A percentile compares a stretch with the other conserved stretches of the same genome.
Evolutionary conservation across 2,329 filamentous ascomycete species (phyloP).

Genomic region (Gnomoniopsis smithogilvyi): DNA sequence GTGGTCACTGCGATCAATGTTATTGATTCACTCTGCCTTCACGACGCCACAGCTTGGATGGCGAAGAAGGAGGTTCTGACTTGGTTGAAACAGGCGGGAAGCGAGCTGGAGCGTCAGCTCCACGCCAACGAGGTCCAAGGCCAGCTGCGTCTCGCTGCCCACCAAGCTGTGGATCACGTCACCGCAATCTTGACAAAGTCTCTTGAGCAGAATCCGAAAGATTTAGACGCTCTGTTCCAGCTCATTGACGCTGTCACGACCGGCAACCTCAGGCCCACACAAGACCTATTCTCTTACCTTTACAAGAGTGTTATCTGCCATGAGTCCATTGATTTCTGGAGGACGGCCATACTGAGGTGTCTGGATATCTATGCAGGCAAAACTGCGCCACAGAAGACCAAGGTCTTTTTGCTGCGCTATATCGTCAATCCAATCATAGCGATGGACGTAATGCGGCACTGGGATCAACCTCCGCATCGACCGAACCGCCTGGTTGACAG

Average conservation of each 20-base stretch:
- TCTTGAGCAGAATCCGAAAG: conserved; percentile 68
- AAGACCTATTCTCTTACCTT: conserved; percentile 76
- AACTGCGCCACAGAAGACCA: conserved; percentile 79
- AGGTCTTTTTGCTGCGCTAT: conserved; percentile 87
- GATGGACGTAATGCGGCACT: conserved; percentile 89
- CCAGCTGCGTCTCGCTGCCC: conserved; percentile 74
- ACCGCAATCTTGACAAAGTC: conserved; percentile 83
- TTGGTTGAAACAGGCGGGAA: conserved; percentile 66
- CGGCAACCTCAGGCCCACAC: conserved; percentile 75
- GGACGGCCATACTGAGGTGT: conserved; percentile 75
- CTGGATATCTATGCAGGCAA: conserved; percentile 83
- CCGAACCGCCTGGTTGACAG: conserved; percentile 72
- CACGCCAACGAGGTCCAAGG: conserved; percentile 67
- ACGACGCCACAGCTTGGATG: conserved; percentile 68
- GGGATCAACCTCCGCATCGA: conserved; percentile 54
- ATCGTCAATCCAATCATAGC: conserved; percentile 94
- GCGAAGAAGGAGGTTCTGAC: conserved; percentile 58
- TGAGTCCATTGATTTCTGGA: conserved; percentile 83
- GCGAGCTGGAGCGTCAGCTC: conserved; percentile 74
- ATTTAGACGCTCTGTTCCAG: conserved; percentile 80
- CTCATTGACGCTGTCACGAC: conserved; percentile 81
- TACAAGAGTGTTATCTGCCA: conserved; percentile 81
- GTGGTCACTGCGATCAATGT: conserved; percentile 87
- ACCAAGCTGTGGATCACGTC: conserved; percentile 85
- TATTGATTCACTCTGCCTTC: conserved; percentile 72